Conservation (phyloP, 2,329 filamentous ascomycete species). For the Fusarium tuaranense region DNA sequence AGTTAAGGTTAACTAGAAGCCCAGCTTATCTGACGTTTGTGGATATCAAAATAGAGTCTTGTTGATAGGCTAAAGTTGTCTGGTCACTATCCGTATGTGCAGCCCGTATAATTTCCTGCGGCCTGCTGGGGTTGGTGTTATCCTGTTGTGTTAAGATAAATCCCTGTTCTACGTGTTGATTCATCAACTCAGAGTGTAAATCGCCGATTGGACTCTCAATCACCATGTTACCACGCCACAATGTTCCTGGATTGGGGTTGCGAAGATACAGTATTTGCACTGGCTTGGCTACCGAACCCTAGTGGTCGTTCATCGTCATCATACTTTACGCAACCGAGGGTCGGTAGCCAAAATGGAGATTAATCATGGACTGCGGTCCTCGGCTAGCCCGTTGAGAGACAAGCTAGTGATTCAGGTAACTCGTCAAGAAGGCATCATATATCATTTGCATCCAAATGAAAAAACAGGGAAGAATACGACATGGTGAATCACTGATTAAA, state of each 20-base stretch:
- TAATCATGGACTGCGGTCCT: background rate
- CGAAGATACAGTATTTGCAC: background rate
- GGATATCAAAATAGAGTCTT: background rate
- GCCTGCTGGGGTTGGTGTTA: background rate
- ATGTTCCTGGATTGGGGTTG: background rate
- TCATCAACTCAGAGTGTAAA: background rate
- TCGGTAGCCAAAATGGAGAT: background rate
- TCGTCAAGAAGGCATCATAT: background rate
- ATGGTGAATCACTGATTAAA: background rate
- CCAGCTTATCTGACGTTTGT: background rate
- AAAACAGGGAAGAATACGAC: background rate
- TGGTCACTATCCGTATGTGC: background rate
- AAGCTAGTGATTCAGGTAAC: background rate
- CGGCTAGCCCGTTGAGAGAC: background rate
- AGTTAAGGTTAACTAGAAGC: background rate
- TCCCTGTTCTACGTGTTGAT: background rate
- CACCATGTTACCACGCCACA: background rate
- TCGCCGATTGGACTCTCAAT: background rate
- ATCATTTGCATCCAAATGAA: background rate
- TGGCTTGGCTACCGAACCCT: background rate
- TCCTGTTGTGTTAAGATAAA: background rate
- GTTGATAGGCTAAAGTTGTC: background rate
- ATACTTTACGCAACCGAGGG: background rate
- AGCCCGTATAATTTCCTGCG: background rate
- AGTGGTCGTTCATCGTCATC: background rate